Evolutionary conservation across 2,329 filamentous ascomycete genomes (phyloP).

Genomic region (Lachnellula subtilissima): DNA sequence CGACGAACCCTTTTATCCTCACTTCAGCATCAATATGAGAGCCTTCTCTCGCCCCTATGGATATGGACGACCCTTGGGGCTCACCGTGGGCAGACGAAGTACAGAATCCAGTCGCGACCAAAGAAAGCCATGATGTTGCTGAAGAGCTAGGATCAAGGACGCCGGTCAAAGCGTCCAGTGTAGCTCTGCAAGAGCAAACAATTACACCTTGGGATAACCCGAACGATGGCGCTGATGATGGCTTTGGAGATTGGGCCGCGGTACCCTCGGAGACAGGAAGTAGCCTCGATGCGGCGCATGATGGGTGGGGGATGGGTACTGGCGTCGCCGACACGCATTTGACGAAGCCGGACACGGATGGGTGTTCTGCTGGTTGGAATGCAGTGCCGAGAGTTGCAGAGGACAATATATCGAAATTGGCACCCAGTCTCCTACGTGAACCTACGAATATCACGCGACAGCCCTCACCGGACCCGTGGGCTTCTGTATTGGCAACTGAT

Average conservation of each 20-base stretch:
- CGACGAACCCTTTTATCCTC: not conserved
- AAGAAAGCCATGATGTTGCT: constrained; percentile 3
- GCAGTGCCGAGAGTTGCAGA: not conserved
- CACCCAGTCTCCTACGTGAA: constrained; percentile 14
- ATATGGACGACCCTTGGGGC: constrained; percentile 37
- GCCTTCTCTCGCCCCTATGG: constrained; percentile 19
- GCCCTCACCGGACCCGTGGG: constrained; percentile 30
- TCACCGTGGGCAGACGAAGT: constrained; percentile 36
- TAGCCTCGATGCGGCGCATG: constrained; percentile 15
- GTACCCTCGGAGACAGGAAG: constrained; percentile 10
- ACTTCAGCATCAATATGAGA: constrained; percentile 28
- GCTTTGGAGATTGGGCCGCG: constrained; percentile 26
- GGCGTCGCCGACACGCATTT: not conserved
- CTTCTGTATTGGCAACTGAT: not conserved
- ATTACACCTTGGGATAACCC: constrained; percentile 25
- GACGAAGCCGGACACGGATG: constrained; percentile 4
- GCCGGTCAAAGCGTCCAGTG: constrained; percentile 14
- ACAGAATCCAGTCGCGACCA: constrained; percentile 11
- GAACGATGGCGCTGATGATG: constrained; percentile 15
- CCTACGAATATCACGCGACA: constrained; percentile 13
- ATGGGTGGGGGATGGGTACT: constrained; percentile 11
- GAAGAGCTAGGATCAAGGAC: constrained; percentile 8
- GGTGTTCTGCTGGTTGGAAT: constrained; percentile 13
- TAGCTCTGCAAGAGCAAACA: constrained; percentile 18
- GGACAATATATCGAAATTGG: constrained; percentile 6